Evolutionary conservation across 768 basidiomycete species (phyloP).

Genomic region (Leucocoprinus sp.): DNA sequence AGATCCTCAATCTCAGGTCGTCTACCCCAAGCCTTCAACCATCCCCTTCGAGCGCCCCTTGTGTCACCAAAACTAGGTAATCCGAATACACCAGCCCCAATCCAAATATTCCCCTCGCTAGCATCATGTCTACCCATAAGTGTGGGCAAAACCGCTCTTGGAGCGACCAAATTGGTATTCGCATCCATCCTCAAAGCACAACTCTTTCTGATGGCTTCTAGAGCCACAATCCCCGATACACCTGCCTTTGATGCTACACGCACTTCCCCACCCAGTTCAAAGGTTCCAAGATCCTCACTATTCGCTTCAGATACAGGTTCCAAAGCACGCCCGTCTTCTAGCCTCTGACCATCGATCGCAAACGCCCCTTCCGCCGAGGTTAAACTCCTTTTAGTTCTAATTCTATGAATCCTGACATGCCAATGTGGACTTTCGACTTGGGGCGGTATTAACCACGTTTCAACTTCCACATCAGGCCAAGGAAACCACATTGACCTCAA

Average conservation of each 20-base stretch:
- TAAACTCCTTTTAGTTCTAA: slow-evolving; percentile 43
- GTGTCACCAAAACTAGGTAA: slow-evolving; percentile 35
- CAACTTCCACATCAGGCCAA: slow-evolving; percentile 63
- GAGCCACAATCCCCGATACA: slow-evolving; percentile 51
- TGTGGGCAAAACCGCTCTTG: slow-evolving; percentile 62
- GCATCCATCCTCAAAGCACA: slow-evolving; percentile 57
- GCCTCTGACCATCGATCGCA: slow-evolving; percentile 60
- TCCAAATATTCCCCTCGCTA: slow-evolving; percentile 40
- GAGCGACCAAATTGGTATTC: slow-evolving; percentile 62
- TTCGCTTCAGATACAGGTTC: slow-evolving; percentile 28
- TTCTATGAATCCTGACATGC: slow-evolving; percentile 64
- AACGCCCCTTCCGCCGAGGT: slow-evolving; percentile 62
- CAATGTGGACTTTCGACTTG: slow-evolving; percentile 46
- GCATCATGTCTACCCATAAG: slow-evolving; percentile 39
- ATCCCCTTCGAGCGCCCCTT: slow-evolving; percentile 32
- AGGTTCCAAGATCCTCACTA: slow-evolving; percentile 38
- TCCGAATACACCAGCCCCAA: slow-evolving; percentile 61
- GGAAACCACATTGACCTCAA: slow-evolving; percentile 68
- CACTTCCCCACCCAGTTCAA: slow-evolving; percentile 37
- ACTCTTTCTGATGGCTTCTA: slow-evolving; percentile 27
- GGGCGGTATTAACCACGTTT: slow-evolving; percentile 71
- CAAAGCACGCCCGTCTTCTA: slow-evolving; percentile 47
- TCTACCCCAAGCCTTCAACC: slow-evolving; percentile 41
- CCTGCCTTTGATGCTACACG: slow-evolving; percentile 54
- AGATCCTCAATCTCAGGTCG: slow-evolving; percentile 21